Evolutionary conservation across 352 stramenopile species (phyloP).

Genomic region (Phytopythium mirpurense): DNA sequence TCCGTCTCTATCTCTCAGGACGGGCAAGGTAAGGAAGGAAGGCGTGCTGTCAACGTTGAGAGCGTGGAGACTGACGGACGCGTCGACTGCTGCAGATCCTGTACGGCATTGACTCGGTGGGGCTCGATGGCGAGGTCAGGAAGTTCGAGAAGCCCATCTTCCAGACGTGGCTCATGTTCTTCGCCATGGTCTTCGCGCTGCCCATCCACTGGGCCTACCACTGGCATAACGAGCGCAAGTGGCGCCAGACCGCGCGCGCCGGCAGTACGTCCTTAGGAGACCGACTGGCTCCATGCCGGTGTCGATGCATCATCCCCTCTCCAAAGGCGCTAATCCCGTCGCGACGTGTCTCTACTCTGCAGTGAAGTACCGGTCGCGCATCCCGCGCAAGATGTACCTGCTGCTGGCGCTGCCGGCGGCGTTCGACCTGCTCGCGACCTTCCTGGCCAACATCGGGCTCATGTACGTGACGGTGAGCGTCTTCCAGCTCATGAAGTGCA

Average conservation of each 20-base stretch:
- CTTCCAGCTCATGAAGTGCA: constrained; percentile 88
- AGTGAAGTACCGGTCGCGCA: constrained; percentile 76
- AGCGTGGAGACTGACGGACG: too few species aligned
- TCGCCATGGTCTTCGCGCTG: constrained; percentile 93
- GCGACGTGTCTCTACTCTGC: too few species aligned
- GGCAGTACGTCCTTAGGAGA: too few species aligned
- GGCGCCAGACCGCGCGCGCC: constrained; percentile 41
- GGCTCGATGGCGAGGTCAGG: constrained; percentile 84
- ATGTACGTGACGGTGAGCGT: constrained; percentile 89
- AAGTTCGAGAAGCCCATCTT: constrained; percentile 95
- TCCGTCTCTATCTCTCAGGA: too few species aligned
- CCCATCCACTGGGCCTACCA: constrained; percentile 90
- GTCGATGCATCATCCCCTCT: too few species aligned
- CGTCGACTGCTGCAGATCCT: too few species aligned
- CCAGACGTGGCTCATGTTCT: constrained; percentile 96
- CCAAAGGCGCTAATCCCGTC: constrained; percentile 5
- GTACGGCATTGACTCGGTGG: constrained; percentile 88
- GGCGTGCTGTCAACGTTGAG: too few species aligned
- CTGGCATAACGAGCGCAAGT: constrained; percentile 71
- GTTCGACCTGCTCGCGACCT: constrained; percentile 93
- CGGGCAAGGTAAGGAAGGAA: constrained; percentile 51
- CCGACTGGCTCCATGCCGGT: too few species aligned
- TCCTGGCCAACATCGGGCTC: constrained; percentile 93
- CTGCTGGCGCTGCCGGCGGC: constrained; percentile 90
- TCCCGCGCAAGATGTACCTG: constrained; percentile 92